These are phyloP conservation scores for Hanseniaspora singularis DNA, from an alignment of 805 yeast species.

Conservation along the genomic window DNA sequence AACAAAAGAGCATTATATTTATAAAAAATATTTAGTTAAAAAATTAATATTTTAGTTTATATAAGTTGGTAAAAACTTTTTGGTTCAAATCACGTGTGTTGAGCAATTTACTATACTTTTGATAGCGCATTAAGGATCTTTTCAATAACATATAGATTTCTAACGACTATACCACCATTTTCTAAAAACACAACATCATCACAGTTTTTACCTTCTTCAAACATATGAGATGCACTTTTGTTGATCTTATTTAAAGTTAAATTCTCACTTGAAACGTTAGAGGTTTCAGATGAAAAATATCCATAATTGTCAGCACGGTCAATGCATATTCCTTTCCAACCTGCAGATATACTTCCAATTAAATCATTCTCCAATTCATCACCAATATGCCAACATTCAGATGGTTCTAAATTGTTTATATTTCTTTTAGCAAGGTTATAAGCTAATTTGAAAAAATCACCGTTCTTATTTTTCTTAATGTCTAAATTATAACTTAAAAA, in stretches of 20 bases:
- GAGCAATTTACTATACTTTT: no score
- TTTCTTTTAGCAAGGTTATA: conserved; percentile 24
- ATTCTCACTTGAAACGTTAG: not conserved
- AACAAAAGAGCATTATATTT: no score
- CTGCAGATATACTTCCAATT: conserved; percentile 40
- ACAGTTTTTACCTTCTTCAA: not conserved
- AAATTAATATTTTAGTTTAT: no score
- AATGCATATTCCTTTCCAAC: conserved; percentile 49
- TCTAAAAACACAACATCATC: conserved; percentile 2
- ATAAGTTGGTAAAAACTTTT: no score
- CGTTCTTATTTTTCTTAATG: conserved; percentile 38
- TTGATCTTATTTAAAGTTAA: conserved; percentile 9
- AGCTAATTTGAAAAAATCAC: conserved; percentile 35
- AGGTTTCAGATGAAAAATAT: conserved; percentile 16
- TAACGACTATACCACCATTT: conserved; percentile 6
- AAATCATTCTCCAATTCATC: conserved; percentile 48
- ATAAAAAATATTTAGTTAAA: no score
- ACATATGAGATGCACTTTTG: not conserved
- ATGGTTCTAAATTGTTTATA: conserved; percentile 19
- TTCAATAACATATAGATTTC: conserved; percentile 3
- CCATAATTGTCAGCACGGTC: conserved; percentile 35
- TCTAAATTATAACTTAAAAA: conserved; percentile 50
- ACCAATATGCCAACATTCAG: conserved; percentile 52
- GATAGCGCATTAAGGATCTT: not conserved
- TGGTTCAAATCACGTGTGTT: no score